Conservation (phyloP, 83 land plant genomes). For the Picea engelmannii region DNA sequence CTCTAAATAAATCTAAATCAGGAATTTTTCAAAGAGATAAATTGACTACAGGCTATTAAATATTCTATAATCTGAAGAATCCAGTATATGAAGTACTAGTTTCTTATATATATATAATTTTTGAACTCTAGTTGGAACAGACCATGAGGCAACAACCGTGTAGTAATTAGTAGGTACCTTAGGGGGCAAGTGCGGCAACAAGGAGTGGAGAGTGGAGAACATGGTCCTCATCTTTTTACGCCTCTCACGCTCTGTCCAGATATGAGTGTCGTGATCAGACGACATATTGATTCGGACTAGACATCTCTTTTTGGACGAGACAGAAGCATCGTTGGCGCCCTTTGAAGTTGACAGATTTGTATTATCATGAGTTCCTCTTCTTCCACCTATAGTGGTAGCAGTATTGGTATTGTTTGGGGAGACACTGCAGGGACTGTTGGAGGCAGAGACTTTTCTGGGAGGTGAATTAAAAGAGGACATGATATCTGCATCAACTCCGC, state of each 20-base stretch:
- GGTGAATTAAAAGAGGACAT: no score
- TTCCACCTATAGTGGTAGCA: not conserved
- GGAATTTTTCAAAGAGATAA: no score
- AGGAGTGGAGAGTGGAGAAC: slow-evolving; percentile 69
- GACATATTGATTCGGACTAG: not conserved
- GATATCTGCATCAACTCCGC: no score
- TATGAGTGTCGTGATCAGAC: slow-evolving; percentile 63
- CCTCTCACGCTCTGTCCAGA: slow-evolving; percentile 76
- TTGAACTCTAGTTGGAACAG: no score
- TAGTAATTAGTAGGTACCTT: slow-evolving; percentile 39
- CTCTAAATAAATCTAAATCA: no score
- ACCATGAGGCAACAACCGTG: no score
- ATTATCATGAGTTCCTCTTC: not conserved
- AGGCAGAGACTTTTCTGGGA: no score
- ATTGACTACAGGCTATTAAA: no score
- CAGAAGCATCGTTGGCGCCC: not conserved
- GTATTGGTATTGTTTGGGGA: not conserved
- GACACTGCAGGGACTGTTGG: not conserved
- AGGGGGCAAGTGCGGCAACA: slow-evolving; percentile 65
- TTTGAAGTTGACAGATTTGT: not conserved
- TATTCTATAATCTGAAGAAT: no score
- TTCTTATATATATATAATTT: no score
- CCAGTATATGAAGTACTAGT: no score
- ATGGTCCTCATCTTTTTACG: slow-evolving; percentile 76
- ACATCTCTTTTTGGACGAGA: not conserved